A percentile compares a stretch with the other conserved stretches of the same genome.
Evolutionary conservation across 1,139 yeast genomes (phyloP).

Genomic region (Williopsis jadinii): DNA sequence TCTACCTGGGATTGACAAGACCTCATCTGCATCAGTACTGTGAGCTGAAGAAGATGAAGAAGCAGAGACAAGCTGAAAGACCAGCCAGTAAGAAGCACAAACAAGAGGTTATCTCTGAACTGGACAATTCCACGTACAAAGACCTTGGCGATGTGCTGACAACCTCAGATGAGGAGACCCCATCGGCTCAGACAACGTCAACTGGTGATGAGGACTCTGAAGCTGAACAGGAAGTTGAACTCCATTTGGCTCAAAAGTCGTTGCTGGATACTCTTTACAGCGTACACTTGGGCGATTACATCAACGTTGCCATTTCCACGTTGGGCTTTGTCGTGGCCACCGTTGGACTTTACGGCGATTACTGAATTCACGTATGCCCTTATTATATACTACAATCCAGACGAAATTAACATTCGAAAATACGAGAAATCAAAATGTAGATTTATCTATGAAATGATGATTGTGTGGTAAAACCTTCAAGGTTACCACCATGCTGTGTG

Average conservation of each 20-base stretch:
- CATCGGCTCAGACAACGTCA: background rate
- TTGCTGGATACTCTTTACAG: slow-evolving; percentile 9
- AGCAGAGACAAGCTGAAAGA: background rate
- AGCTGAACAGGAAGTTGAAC: slow-evolving; percentile 19
- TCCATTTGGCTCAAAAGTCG: slow-evolving; percentile 16
- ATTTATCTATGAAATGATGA: too few species aligned
- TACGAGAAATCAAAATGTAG: too few species aligned
- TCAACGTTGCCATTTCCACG: slow-evolving; percentile 13
- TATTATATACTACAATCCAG: too few species aligned
- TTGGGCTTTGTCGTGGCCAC: slow-evolving; percentile 20
- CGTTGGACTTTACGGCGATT: slow-evolving; percentile 22
- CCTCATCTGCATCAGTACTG: slow-evolving; percentile 8
- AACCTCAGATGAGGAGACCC: slow-evolving; percentile 15
- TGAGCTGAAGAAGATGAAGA: slow-evolving; percentile 4
- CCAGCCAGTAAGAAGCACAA: slow-evolving; percentile 5
- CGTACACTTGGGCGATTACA: slow-evolving; percentile 11
- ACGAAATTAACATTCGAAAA: too few species aligned
- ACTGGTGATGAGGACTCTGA: slow-evolving; percentile 15
- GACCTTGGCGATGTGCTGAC: slow-evolving; percentile 18
- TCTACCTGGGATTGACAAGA: slow-evolving; percentile 4
- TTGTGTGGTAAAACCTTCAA: too few species aligned
- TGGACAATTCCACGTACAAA: slow-evolving; percentile 22
- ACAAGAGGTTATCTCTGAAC: slow-evolving; percentile 15
- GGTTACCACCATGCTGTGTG: too few species aligned
- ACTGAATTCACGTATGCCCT: slow-evolving; percentile 1